Percentiles rank a stretch among this genome's conserved stretches.
These are phyloP conservation scores for Nicotiana paniculata DNA, from an alignment of 257 asterid species.

Conservation along the genomic window DNA sequence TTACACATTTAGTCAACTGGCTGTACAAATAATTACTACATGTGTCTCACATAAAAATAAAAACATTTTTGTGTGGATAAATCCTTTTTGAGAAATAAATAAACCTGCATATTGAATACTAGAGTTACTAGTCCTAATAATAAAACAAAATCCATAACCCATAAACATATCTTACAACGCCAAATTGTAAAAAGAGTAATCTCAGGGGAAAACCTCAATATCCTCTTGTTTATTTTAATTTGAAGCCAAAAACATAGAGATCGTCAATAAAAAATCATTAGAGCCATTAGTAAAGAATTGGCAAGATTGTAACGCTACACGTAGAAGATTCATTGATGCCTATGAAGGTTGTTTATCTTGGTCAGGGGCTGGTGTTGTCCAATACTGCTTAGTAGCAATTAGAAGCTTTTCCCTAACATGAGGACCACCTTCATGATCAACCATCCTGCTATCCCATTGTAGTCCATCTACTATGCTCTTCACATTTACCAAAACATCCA, in stretches of 20 bases:
- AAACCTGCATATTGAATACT: too few species aligned
- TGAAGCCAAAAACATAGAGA: not conserved
- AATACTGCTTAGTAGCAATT: conserved; percentile 74
- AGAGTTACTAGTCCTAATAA: too few species aligned
- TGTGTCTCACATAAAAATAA: too few species aligned
- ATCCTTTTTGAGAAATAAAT: too few species aligned
- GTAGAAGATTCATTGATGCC: not conserved
- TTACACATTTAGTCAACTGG: too few species aligned
- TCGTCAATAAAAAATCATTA: not conserved
- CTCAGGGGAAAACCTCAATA: not conserved
- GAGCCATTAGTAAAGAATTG: not conserved
- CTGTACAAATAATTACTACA: too few species aligned
- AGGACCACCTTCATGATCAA: conserved; percentile 84
- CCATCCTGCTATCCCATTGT: conserved; percentile 78
- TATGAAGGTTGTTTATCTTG: conserved; percentile 16
- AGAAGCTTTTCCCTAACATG: conserved; percentile 75
- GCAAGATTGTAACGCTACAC: not conserved
- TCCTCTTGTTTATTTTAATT: not conserved
- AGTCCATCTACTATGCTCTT: conserved; percentile 60
- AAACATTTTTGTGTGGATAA: too few species aligned
- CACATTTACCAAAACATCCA: conserved; percentile 53
- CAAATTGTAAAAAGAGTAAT: not conserved
- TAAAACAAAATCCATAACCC: too few species aligned
- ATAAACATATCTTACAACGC: not conserved
- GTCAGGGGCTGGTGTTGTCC: conserved; percentile 64